phyloP scores from a whole-genome alignment of 805 yeast genomes.

The Isabelozyma pseudorhagii region DNA sequence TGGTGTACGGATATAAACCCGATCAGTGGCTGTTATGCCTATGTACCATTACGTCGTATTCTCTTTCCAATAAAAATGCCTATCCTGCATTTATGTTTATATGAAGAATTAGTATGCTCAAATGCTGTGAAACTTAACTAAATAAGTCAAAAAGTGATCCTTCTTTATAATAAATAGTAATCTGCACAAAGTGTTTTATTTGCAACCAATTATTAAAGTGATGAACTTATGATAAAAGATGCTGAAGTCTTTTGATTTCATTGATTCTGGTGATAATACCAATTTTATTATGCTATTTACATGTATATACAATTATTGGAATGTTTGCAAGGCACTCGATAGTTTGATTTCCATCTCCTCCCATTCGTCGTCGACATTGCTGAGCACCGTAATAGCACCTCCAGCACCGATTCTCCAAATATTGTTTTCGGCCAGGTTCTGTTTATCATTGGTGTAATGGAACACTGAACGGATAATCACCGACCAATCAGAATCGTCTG shows the following conservation, averaged over 20 bases:
- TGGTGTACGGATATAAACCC: not conserved
- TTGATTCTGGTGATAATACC: no score
- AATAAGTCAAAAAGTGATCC: no score
- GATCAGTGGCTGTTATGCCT: not conserved
- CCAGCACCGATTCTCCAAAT: constrained; percentile 95
- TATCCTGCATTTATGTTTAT: no score
- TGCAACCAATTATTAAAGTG: no score
- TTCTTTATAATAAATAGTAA: no score
- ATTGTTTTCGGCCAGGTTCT: constrained; percentile 15
- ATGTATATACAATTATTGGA: constrained; percentile 22
- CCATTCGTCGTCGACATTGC: constrained; percentile 83
- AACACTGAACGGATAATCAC: constrained; percentile 86
- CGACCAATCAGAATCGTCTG: constrained; percentile 92
- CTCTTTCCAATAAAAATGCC: no score
- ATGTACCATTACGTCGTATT: no score
- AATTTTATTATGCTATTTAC: not conserved
- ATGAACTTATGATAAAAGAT: no score
- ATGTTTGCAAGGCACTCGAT: constrained; percentile 75
- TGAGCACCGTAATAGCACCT: constrained; percentile 91
- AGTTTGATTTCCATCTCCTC: constrained; percentile 85
- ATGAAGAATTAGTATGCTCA: no score
- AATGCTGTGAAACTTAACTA: no score
- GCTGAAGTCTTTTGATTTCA: no score
- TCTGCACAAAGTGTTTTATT: no score
- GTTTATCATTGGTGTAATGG: constrained; percentile 52